Evolutionary conservation across 2,329 filamentous ascomycete species (phyloP).

Genomic region (Orbilia ellipsospora): DNA sequence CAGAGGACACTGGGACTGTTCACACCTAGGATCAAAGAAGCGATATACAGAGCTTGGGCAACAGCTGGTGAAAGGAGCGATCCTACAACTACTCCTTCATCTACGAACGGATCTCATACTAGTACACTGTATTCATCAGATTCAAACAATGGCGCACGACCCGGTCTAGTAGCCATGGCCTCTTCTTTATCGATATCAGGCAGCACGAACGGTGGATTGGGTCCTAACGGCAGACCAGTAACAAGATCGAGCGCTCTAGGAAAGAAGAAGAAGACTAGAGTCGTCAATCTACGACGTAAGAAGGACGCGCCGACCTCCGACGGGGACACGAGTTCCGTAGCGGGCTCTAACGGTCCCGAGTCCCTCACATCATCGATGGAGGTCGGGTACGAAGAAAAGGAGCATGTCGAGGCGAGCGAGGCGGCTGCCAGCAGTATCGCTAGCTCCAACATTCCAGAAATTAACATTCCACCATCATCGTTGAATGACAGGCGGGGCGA

Average conservation of each 20-base stretch:
- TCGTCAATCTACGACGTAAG: slow-evolving; percentile 80
- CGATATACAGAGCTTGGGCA: slow-evolving; percentile 92
- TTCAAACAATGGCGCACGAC: slow-evolving; percentile 72
- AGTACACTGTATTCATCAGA: slow-evolving; percentile 77
- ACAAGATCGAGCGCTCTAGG: slow-evolving; percentile 72
- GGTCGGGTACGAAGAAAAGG: slow-evolving; percentile 66
- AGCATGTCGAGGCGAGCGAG: slow-evolving; percentile 45
- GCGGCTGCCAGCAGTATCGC: slow-evolving; percentile 32
- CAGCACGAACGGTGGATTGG: slow-evolving; percentile 48
- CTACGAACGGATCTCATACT: slow-evolving; percentile 62
- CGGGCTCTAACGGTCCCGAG: slow-evolving; percentile 29
- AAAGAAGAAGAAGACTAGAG: slow-evolving; percentile 80
- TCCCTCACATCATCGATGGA: slow-evolving; percentile 68
- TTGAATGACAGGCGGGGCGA: slow-evolving; percentile 44
- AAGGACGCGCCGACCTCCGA: slow-evolving; percentile 60
- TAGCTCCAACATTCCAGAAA: slow-evolving; percentile 53
- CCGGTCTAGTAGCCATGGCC: slow-evolving; percentile 61
- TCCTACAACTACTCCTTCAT: slow-evolving; percentile 56
- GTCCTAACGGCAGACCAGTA: slow-evolving; percentile 54
- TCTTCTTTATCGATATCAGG: slow-evolving; percentile 49
- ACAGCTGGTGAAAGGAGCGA: slow-evolving; percentile 68
- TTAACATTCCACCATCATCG: slow-evolving; percentile 50
- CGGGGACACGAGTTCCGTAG: slow-evolving; percentile 41
- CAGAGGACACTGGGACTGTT: slow-evolving; percentile 91
- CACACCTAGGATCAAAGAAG: slow-evolving; percentile 88